Conservation (phyloP, 768 basidiomycete species). For the Russula ochroleuca region DNA sequence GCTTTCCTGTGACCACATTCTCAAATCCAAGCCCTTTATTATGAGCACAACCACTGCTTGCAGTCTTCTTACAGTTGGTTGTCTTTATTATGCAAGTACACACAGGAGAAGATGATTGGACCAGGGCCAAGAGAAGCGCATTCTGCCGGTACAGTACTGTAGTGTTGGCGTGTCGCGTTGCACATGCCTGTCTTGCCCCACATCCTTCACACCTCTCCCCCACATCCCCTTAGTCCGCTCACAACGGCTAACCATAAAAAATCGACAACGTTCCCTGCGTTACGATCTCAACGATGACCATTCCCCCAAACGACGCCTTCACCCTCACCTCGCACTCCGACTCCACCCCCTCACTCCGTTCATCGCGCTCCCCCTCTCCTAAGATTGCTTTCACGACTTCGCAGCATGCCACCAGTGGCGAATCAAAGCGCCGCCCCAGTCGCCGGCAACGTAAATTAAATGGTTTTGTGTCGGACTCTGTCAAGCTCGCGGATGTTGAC, state of each 20-base stretch:
- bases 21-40: too few species aligned
- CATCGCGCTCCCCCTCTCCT: constrained; percentile 28
- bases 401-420: constrained; percentile 13
- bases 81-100: too few species aligned
- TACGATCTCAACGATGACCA: constrained; percentile 16
- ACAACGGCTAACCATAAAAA: not conserved
- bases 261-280: not conserved
- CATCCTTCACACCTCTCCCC: not conserved
- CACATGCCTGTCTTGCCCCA: not conserved
- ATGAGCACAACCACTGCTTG: too few species aligned
- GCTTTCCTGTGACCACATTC: too few species aligned
- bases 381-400: constrained; percentile 26
- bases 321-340: constrained; percentile 26
- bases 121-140: too few species aligned
- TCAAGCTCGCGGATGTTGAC: constrained; percentile 27
- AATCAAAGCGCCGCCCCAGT: constrained; percentile 24
- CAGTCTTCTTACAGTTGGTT: too few species aligned
- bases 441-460: constrained; percentile 25
- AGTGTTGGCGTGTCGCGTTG: too few species aligned
- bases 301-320: constrained; percentile 28
- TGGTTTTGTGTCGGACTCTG: constrained; percentile 17
- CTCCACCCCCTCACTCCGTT: constrained; percentile 23
- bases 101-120: too few species aligned
- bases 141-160: too few species aligned
- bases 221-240: not conserved